Base-by-base conservation (phyloP, 2,329 filamentous ascomycete species). In the Pleoardoris graminearum region DNA sequence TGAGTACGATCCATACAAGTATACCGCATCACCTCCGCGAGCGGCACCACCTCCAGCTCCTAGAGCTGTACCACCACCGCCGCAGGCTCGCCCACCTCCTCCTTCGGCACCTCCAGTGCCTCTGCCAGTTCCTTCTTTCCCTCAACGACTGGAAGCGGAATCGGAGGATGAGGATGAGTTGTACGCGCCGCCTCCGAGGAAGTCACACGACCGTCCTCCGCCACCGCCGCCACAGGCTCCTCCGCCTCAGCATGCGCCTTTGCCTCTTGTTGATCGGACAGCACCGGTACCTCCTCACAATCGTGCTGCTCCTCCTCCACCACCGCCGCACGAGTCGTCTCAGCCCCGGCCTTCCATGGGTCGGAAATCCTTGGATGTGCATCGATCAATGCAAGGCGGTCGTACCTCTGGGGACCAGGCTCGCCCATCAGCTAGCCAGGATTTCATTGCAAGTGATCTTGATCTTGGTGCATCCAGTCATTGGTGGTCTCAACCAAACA, bases 401-500 rank as follows among this genome's bases (percentile, higher is more conserved):
- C 81, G 85, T 49, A 76, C 81, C 53, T 96, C 91, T 3, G 84
- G 89, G 73, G 94, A 99, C 60, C 78, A 89, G 50, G 75, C 82
- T 33, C 85, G 93, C 41, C 87, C 90, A 1, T 88, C 87, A 5
- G 82, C 86, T 53, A 90, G 93, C 59, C 85, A 87, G 38, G 90
- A 91, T 1, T 95, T 86, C 67, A 93, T 97, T 57, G 94, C 94
- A 35, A 87, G 86, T 50, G 92, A 97, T 54, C 76, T 97, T 50
- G 92, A 97, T 65, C 79, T 97, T 32, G 86, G 84, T 11, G 79
- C 83, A 38, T 81, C 82, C 44, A 89, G 85, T 16, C 83, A 87
- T 45, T 99, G 94, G 94, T 99, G 93, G 92, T 85, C 88, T 32
- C 86, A 92, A 66, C 80, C 87, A 10, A 89, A 90, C 57, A 85